A percentile compares a stretch with the other conserved stretches of the same genome.
Evolutionary conservation across 2,329 filamentous ascomycete genomes (phyloP).

Genomic region (Corynespora cassiicola): DNA sequence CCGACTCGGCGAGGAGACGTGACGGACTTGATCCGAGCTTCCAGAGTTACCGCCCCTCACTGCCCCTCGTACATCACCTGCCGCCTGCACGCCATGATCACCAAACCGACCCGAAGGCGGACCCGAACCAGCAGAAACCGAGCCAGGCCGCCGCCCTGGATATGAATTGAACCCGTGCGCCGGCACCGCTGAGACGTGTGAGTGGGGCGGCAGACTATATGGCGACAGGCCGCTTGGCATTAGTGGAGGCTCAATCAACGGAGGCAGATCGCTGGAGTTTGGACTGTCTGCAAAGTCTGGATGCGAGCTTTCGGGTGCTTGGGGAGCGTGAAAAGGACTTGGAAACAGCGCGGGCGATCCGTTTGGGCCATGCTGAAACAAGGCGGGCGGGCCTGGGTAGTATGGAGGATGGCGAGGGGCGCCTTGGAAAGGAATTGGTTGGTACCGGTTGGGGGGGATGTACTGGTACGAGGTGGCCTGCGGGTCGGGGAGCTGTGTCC

Average conservation of each 20-base stretch:
- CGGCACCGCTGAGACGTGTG: conserved; percentile 2
- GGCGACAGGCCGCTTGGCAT: conserved; percentile 11
- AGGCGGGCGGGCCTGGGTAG: conserved; percentile 14
- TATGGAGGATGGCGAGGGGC: conserved; percentile 15
- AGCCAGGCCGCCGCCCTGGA: conserved; percentile 10
- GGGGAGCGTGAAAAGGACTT: conserved; percentile 2
- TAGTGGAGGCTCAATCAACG: conserved; percentile 11
- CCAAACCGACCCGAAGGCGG: conserved; percentile 10
- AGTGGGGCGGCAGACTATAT: background rate
- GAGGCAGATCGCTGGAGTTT: conserved; percentile 8
- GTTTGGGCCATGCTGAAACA: conserved; percentile 23
- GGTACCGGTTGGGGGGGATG: conserved; percentile 15
- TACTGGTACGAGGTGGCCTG: conserved; percentile 11
- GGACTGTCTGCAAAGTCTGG: conserved; percentile 4
- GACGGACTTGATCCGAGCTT: conserved; percentile 14
- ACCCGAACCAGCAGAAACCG: conserved; percentile 3
- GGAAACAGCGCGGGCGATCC: conserved; percentile 2
- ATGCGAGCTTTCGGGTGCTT: conserved; percentile 10
- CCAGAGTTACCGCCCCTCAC: conserved; percentile 11
- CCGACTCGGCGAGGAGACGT: conserved; percentile 16
- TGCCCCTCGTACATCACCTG: conserved; percentile 4
- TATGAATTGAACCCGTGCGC: conserved; percentile 6
- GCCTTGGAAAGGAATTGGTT: conserved; percentile 10
- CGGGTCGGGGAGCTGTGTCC: conserved; percentile 16
- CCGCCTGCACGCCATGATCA: conserved; percentile 1